Evolutionary conservation across 192 early-diverging fungal species (phyloP).

Genomic region (Umbelopsis ramanniana): DNA sequence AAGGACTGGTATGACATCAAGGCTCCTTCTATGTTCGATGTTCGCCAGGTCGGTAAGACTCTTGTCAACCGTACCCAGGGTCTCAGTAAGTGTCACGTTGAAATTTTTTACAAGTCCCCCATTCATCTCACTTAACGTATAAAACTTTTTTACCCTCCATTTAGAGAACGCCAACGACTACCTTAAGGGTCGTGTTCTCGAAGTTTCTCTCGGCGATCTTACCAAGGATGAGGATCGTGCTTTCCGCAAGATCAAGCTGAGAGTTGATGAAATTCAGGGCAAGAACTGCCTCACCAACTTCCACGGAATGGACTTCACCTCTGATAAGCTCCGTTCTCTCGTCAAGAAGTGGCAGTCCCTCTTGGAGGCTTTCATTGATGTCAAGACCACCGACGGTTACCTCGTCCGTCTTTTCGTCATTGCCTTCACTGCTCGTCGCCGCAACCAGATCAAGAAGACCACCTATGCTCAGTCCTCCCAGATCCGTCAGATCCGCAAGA

Average conservation of each 20-base stretch:
- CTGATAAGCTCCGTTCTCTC: slow-evolving; percentile 99
- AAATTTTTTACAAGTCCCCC: neutral
- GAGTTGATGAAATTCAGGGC: slow-evolving; percentile 95
- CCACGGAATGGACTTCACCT: slow-evolving; percentile 99
- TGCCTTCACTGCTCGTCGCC: slow-evolving; percentile 94
- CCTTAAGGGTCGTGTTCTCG: slow-evolving; percentile 96
- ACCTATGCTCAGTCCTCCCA: slow-evolving; percentile 97
- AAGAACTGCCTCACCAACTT: slow-evolving; percentile 99
- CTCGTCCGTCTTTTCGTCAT: slow-evolving; percentile 96
- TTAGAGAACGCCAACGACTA: slow-evolving; percentile 80
- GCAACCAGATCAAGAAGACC: slow-evolving; percentile 96
- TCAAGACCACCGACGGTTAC: slow-evolving; percentile 99
- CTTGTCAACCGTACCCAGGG: slow-evolving; percentile 99
- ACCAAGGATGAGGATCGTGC: slow-evolving; percentile 90
- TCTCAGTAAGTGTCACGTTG: slow-evolving; percentile 67
- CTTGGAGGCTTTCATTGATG: slow-evolving; percentile 97
- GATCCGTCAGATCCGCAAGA: slow-evolving; percentile 98
- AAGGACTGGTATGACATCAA: slow-evolving; percentile 99
- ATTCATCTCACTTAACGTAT: too few relatives aligned
- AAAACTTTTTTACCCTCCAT: neutral
- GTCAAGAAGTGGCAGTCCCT: slow-evolving; percentile 99
- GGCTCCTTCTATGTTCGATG: slow-evolving; percentile 95
- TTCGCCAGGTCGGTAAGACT: slow-evolving; percentile 97
- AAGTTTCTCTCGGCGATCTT: slow-evolving; percentile 96
- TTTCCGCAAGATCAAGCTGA: slow-evolving; percentile 98